Conservation (phyloP, 352 stramenopile genomes). For the Aphanomyces cochlioides region DNA sequence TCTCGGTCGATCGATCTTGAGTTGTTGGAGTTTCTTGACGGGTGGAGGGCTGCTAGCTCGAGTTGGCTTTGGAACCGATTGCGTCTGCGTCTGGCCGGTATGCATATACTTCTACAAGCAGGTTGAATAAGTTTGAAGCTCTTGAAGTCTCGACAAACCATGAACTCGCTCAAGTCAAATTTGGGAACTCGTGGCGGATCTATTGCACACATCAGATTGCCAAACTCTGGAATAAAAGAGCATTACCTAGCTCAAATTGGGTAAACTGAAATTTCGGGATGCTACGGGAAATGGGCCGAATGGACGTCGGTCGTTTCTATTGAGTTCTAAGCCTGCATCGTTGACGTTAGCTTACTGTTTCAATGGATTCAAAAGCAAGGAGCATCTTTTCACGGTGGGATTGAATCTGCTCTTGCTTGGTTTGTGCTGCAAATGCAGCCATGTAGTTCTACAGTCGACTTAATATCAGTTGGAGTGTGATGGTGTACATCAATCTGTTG, state of each 20-base stretch:
- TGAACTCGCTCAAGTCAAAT: conserved; percentile 21
- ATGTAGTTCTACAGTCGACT: conserved; percentile 16
- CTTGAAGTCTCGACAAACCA: neutral
- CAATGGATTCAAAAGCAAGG: conserved; percentile 25
- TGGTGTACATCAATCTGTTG: no score
- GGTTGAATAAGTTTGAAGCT: no score
- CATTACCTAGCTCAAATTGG: neutral
- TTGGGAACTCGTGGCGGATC: conserved; percentile 3
- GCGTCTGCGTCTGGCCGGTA: no score
- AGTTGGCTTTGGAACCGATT: no score
- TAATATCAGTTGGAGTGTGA: no score
- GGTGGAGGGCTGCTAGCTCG: neutral
- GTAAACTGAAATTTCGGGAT: conserved; percentile 8
- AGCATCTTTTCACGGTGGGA: conserved; percentile 22
- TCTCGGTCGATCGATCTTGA: conserved; percentile 6
- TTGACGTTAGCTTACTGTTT: conserved; percentile 6
- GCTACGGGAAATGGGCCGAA: conserved; percentile 1
- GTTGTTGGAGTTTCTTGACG: neutral
- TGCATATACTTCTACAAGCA: no score
- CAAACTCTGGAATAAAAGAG: no score
- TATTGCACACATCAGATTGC: neutral
- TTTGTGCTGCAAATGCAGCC: conserved; percentile 25
- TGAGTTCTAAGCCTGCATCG: neutral
- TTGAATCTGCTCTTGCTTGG: conserved; percentile 25
- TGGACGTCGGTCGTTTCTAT: conserved; percentile 22